Evolutionary conservation across 2,329 filamentous ascomycete species (phyloP), one percentile per base, ranked within the genome.

Genomic region (Fusarium sp.): DNA sequence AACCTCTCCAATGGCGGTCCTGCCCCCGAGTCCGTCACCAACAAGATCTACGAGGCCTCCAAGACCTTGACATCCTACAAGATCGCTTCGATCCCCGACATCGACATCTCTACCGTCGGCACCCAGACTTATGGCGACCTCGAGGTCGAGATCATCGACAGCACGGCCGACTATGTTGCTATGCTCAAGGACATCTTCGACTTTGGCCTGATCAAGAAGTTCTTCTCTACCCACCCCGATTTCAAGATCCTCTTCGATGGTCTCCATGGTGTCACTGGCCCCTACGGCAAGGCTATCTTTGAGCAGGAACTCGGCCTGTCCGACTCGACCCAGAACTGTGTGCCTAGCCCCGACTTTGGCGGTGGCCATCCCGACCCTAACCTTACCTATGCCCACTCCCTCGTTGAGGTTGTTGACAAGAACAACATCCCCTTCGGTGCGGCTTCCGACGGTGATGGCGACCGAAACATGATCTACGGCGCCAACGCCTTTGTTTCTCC

Each of bases 381-480:
- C 88, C 91, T 99, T 40, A 97, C 97, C 68, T 99, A 99, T 80
- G 97, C 97, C 33, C 94, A 97, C 86, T 96, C 95, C 63, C 90
- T 99, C 47, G 97, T 99, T 69, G 95, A 98, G 80, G 94, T 92
- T 71, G 97, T 99, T 47, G 95, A 99, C 85, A 94, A 94, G 87
- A 92, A 94, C 79, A 90, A 91, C 69, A 95, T 99, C 75, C 97
- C 97, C 81, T 99, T 99, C 79, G 97, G 97, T 81, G 97, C 97
- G 68, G 97, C 97, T 57, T 97, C 94, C 74, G 97, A 99, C 78
- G 97, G 97, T 78, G 97, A 99, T 80, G 97, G 97, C 80, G 97
- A 99, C 88, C 94, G 97, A 79, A 99, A 99, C 91, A 99, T 99
- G 97, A 99, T 99, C 82, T 99, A 99, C 86, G 97, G 97, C 73